Evolutionary conservation across 2,329 filamentous ascomycete species (phyloP), one percentile per base, ranked within the genome.

Genomic region (Fusarium papillatum): DNA sequence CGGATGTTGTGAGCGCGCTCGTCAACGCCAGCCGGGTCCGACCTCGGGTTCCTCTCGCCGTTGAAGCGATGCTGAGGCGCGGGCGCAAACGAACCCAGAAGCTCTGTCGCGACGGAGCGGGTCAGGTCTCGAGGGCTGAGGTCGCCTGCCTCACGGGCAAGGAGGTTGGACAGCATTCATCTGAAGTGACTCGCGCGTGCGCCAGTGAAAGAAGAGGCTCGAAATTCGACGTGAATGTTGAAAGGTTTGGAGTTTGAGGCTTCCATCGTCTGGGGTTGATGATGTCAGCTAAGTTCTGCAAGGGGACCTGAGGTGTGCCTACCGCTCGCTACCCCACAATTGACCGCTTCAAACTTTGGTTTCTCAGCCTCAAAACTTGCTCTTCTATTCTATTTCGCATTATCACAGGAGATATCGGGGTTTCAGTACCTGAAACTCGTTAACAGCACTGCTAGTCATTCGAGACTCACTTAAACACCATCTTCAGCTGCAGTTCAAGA

Each of bases 61-160:
- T 94, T 90, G 84, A 97, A 97, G 69, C 91, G 91, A 71, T 95
- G 88, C 63, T 90, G 88, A 19, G 92, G 90, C 55, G 90, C 91
- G 5, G 92, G 89, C 62, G 93, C 91, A 73, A 97, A 91, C n/a
- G 91, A 90, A 74, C 90, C 90, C 57, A 96, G 85, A 70, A 95
- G 89, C 39, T 90, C 89, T 17, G 91, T 90, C 26, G 91, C 92
- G 79, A 94, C 90, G 22, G 91, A 89, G 75, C 90, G 88, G 78
- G 93, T 90, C 77, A 97, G 91, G 59, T 88, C 87, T 78, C 90
- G 88, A 61, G 92, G 90, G 75, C 87, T 85, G 71, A 95, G 84
- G 80, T 89, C 89, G 85, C 95, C 95, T 73, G 92, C 88, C 82
- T 94, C 92, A 85, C 95, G 93, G 82, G 94, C 92, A 83, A 97